phyloP scores from a whole-genome alignment of 2,329 filamentous ascomycete genomes.

The Mariannaea sp. region DNA sequence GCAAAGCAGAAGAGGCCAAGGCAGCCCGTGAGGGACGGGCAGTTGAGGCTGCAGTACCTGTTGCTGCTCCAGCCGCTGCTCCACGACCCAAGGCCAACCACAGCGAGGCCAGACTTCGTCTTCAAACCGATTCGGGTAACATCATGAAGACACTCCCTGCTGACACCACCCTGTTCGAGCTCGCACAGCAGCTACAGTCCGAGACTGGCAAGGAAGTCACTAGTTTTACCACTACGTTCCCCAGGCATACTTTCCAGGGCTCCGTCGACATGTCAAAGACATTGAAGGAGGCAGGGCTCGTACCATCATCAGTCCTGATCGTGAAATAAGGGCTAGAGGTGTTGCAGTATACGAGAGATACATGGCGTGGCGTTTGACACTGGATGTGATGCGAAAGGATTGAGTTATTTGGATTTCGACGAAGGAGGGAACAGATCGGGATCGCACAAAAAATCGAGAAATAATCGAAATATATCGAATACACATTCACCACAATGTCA shows the following conservation, averaged over 20 bases:
- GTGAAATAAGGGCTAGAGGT: conserved; percentile 60
- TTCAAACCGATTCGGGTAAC: conserved; percentile 76
- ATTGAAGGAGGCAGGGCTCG: conserved; percentile 86
- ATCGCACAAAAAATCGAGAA: conserved; percentile 11
- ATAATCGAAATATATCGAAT: conserved; percentile 15
- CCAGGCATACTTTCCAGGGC: conserved; percentile 76
- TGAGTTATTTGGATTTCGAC: conserved; percentile 4
- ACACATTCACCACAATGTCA: conserved; percentile 13
- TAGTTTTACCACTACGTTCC: conserved; percentile 86
- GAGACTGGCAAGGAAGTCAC: conserved; percentile 73
- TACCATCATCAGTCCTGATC: conserved; percentile 88
- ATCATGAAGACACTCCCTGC: conserved; percentile 87
- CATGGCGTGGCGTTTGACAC: conserved; percentile 32
- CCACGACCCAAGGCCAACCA: conserved; percentile 71
- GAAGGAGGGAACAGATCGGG: not conserved
- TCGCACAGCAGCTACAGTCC: conserved; percentile 74
- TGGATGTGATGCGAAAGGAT: not conserved
- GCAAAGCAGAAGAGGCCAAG: conserved; percentile 84
- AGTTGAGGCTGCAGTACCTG: conserved; percentile 51
- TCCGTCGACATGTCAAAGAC: conserved; percentile 82
- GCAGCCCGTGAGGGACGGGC: conserved; percentile 80
- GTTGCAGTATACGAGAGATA: conserved; percentile 9
- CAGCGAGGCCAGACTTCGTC: conserved; percentile 77
- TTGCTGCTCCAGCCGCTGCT: conserved; percentile 52
- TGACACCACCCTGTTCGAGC: conserved; percentile 90